Percentiles rank a stretch among this genome's conserved stretches.
These are phyloP conservation scores for Mucor piriformis DNA, from an alignment of 371 early-diverging fungal genomes.

Conservation along the genomic window DNA sequence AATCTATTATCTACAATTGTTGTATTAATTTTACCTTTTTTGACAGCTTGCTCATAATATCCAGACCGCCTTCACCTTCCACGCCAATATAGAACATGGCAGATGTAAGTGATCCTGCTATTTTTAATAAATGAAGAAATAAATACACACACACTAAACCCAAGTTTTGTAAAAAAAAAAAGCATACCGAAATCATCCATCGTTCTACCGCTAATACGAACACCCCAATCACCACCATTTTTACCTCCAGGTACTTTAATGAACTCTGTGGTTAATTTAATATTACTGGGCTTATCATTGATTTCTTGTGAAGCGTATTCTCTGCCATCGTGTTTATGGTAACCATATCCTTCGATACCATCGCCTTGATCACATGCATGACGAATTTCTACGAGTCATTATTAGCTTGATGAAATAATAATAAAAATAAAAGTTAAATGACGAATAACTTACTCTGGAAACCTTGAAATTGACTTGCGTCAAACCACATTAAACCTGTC, in stretches of 20 bases:
- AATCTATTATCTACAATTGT: neutral
- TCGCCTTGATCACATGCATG: conserved; percentile 91
- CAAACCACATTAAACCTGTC: conserved; percentile 95
- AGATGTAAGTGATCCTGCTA: conserved; percentile 36
- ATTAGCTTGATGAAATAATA: neutral
- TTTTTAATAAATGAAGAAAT: neutral
- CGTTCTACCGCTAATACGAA: conserved; percentile 76
- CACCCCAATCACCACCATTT: conserved; percentile 87
- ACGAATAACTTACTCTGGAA: conserved; percentile 49
- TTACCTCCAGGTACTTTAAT: conserved; percentile 71
- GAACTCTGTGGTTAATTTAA: conserved; percentile 80
- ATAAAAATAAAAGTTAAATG: neutral
- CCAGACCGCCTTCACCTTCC: conserved; percentile 69
- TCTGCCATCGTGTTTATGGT: conserved; percentile 86
- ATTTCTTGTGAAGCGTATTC: conserved; percentile 79
- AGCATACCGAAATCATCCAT: conserved; percentile 40
- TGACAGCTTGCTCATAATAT: conserved; percentile 45
- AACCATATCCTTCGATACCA: conserved; percentile 81
- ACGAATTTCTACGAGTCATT: conserved; percentile 59
- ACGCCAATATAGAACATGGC: conserved; percentile 70
- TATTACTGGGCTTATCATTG: conserved; percentile 70
- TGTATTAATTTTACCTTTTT: conserved; percentile 36
- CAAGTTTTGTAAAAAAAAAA: neutral
- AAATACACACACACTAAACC: neutral
- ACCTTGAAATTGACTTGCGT: conserved; percentile 59